phyloP scores from a whole-genome alignment of 768 basidiomycete genomes.

The Cyclocybe aegerita region DNA sequence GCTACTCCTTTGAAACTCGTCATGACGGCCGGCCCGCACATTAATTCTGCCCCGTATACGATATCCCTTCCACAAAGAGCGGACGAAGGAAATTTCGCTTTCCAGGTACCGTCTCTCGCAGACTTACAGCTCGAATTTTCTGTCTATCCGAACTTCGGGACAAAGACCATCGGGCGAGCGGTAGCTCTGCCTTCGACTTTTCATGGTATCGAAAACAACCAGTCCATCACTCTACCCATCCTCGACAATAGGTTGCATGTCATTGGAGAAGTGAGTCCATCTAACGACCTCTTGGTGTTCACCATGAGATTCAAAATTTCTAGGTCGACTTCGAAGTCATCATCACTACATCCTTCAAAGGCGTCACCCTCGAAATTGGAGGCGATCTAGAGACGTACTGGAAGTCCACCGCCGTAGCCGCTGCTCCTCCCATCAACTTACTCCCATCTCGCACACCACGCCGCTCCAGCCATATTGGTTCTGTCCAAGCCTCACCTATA shows the following conservation, averaged over 20 bases:
- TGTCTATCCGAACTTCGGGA: constrained; percentile 95
- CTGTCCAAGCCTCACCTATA: constrained; percentile 68
- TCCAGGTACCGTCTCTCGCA: constrained; percentile 79
- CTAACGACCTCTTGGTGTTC: not conserved
- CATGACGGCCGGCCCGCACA: constrained; percentile 85
- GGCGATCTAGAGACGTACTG: constrained; percentile 98
- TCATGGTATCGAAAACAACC: constrained; percentile 49
- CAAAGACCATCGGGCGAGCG: constrained; percentile 92
- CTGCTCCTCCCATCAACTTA: constrained; percentile 40
- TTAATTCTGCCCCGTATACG: constrained; percentile 85
- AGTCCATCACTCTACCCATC: constrained; percentile 69
- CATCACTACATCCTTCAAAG: constrained; percentile 86
- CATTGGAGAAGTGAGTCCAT: constrained; percentile 78
- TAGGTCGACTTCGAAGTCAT: constrained; percentile 89
- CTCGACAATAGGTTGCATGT: constrained; percentile 91
- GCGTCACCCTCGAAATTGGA: constrained; percentile 90
- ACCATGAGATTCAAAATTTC: constrained; percentile 3
- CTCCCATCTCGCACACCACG: constrained; percentile 37
- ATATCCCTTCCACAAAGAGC: constrained; percentile 82
- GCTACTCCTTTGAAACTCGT: constrained; percentile 91
- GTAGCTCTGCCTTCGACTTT: constrained; percentile 81
- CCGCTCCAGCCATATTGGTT: constrained; percentile 47
- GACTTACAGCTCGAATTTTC: constrained; percentile 87
- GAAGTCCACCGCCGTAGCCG: constrained; percentile 75
- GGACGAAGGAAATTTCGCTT: constrained; percentile 71